Conservation (phyloP, 2,329 filamentous ascomycete genomes). For the Diaporthe longicolla region DNA sequence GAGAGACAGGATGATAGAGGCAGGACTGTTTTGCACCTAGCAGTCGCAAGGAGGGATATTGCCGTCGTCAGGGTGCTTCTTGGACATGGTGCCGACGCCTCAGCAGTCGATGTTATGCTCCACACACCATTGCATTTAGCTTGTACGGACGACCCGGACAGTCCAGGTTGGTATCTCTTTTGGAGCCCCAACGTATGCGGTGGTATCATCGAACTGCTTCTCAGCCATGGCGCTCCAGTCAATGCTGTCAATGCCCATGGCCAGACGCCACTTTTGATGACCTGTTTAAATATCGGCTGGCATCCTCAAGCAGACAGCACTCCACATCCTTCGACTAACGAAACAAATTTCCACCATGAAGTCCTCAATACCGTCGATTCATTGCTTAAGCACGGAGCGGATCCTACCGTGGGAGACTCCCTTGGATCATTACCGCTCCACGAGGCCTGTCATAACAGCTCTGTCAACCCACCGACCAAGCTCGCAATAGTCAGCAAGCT, state of each 20-base stretch:
- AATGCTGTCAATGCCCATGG: background rate
- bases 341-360: background rate
- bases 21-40: constrained; percentile 1
- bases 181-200: background rate
- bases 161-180: no score
- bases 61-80: background rate
- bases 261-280: background rate
- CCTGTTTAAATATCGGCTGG: background rate
- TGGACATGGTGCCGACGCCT: background rate
- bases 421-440: background rate
- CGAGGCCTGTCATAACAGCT: background rate
- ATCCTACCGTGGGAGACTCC: background rate
- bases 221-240: background rate
- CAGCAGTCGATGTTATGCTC: background rate
- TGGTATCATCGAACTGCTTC: background rate
- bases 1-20: background rate
- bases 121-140: constrained; percentile 10
- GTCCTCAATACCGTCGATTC: background rate
- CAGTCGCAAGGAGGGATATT: background rate
- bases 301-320: no score
- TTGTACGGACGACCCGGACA: background rate
- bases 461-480: background rate
- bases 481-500: background rate
- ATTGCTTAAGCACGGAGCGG: background rate
- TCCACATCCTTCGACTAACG: no score